Conservation (phyloP, 1,284 basidiomycete species). For the Ceratobasidium sp. region DNA sequence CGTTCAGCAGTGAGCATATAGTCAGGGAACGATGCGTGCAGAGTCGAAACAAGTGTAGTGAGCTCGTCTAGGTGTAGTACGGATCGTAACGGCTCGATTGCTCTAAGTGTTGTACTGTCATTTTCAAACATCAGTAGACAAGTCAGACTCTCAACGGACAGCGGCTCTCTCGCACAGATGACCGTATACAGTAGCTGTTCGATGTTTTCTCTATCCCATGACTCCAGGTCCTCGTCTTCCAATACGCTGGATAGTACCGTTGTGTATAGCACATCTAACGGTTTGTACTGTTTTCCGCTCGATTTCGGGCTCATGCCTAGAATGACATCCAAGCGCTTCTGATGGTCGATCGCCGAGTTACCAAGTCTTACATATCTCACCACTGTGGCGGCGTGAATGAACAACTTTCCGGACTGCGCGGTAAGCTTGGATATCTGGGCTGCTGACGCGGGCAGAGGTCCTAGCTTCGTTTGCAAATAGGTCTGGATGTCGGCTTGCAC, state of each 20-base stretch:
- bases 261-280: conserved; percentile 3
- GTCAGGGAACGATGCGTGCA: conserved; percentile 15
- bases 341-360: neutral
- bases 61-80: neutral
- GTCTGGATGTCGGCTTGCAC: conserved; percentile 41
- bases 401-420: conserved; percentile 23
- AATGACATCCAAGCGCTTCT: neutral
- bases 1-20: neutral
- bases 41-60: neutral
- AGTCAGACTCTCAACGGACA: neutral
- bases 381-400: conserved; percentile 41
- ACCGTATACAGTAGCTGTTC: neutral
- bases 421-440: conserved; percentile 20
- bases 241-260: neutral
- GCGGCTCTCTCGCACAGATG: conserved; percentile 8
- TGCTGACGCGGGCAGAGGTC: neutral
- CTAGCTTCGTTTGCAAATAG: conserved; percentile 28
- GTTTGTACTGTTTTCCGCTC: neutral
- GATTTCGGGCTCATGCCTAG: neutral
- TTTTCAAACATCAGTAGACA: neutral
- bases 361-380: conserved; percentile 3
- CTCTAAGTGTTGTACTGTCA: neutral
- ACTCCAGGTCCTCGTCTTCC: neutral
- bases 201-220: neutral
- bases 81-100: neutral